A percentile compares a stretch with the other conserved stretches of the same genome.
These are phyloP conservation scores for Chionographis japonica DNA, from an alignment of 106 monocot species.

Conservation along the genomic window DNA sequence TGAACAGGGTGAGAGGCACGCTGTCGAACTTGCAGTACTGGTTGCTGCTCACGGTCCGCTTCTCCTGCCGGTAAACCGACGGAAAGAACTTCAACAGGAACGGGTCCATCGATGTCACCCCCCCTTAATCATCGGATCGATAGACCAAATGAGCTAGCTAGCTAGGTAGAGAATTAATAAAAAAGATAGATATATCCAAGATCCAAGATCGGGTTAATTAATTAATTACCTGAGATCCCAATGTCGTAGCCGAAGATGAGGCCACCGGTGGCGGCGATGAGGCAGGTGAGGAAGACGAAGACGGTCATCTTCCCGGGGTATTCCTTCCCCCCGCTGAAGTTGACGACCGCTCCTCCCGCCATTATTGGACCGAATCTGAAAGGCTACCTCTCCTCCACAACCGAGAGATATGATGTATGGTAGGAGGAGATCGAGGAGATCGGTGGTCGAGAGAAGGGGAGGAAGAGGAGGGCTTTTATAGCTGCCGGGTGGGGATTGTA, in stretches of 20 bases:
- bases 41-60: conserved; percentile 19
- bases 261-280: conserved; percentile 9
- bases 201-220: too few relatives aligned
- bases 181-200: too few relatives aligned
- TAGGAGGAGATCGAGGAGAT: too few relatives aligned
- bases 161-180: too few relatives aligned
- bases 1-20: not conserved
- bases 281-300: conserved; percentile 3
- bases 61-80: conserved; percentile 23
- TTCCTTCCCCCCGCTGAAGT: not conserved
- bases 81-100: conserved; percentile 40
- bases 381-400: too few relatives aligned
- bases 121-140: conserved; percentile 2
- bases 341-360: too few relatives aligned
- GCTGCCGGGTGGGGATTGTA: too few relatives aligned
- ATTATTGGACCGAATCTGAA: too few relatives aligned
- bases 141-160: too few relatives aligned
- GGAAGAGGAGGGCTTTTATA: too few relatives aligned
- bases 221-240: not conserved
- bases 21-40: conserved; percentile 60
- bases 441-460: too few relatives aligned
- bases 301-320: not conserved
- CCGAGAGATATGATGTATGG: too few relatives aligned
- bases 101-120: conserved; percentile 33
- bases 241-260: conserved; percentile 14